Base-by-base conservation (phyloP, 495 filamentous ascomycete species). In the Tetracladium setigerum region DNA sequence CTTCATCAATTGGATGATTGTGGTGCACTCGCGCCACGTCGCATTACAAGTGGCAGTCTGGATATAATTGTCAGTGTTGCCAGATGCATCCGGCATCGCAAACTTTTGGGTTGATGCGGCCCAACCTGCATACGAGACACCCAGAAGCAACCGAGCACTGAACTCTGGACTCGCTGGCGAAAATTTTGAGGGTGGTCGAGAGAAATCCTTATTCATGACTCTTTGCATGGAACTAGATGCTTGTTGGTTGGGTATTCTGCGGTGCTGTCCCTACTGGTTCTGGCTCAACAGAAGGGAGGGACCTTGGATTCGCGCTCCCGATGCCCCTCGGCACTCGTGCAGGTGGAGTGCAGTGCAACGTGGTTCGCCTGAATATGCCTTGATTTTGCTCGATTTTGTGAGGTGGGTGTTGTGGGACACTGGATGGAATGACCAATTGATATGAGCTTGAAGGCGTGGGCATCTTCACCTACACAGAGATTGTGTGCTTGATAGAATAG, bases 21-120 rank as follows among this genome's bases (percentile, higher is more conserved):
- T 52, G 54, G 42, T 58, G 62, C 50, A 70, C 60, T 70, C 64
- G 70, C 65, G 70, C 72, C 72, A 77, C 72, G 72, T 74, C 67
- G 69, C 66, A 63, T 64, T 47, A 54, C 22, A 58, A 60, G 64
- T 67, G 62, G 66, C 22, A 27, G 22, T 27, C 22, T 27, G 22
- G 7, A 7, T 27, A 27, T 3, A 27, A 27, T 27, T 27, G 22
- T 27, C 22, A 27, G 3, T 27, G 22, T 27, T 48, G 47, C 53
- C 47, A 57, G 33, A 44, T 30, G n/a, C 37, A 48, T 44, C 54
- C 54, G 54, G 55, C 50, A 54, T 58, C 64, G 64, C 54, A 61
- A 52, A 53, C 32, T 27, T 27, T 27, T 27, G 22, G 22, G 49
- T 32, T 38, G 45, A 47, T 54, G 56, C 61, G 55, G 46, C 53